Percentiles rank a stretch among this genome's conserved stretches.
These are phyloP conservation scores for Galerina sulciceps DNA, from an alignment of 768 basidiomycete species.

Conservation along the genomic window DNA sequence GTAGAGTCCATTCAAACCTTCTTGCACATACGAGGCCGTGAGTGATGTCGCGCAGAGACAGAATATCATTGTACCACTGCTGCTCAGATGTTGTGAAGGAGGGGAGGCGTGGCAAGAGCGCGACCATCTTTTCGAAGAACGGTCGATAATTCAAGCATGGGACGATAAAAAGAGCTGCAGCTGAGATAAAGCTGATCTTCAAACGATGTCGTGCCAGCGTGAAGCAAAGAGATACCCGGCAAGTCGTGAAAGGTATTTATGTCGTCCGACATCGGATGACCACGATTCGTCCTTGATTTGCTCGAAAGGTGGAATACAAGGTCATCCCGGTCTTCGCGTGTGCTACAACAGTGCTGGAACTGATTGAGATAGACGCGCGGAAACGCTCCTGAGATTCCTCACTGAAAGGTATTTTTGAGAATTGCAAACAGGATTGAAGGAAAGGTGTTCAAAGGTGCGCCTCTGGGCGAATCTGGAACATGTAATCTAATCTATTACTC, in stretches of 20 bases:
- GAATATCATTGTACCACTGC: neutral
- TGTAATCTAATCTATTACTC: slow-evolving; percentile 19
- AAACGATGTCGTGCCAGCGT: neutral
- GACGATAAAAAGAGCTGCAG: neutral
- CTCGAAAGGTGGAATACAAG: neutral
- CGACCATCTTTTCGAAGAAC: neutral
- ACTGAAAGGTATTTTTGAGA: too few relatives aligned
- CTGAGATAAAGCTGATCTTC: too few relatives aligned
- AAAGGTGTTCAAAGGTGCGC: neutral
- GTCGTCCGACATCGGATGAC: slow-evolving; percentile 2
- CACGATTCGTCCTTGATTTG: slow-evolving; percentile 7
- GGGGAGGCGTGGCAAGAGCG: neutral
- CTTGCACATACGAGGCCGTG: too few relatives aligned
- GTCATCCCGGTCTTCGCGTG: too few relatives aligned
- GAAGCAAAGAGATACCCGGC: neutral
- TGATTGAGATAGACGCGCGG: too few relatives aligned
- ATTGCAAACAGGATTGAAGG: too few relatives aligned
- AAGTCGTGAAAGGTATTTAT: slow-evolving; percentile 1
- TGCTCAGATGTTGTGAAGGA: slow-evolving; percentile 7
- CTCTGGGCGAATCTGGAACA: neutral
- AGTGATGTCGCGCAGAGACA: too few relatives aligned
- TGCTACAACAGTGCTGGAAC: neutral
- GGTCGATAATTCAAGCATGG: neutral
- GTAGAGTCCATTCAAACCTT: too few relatives aligned
- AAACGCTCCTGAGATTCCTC: too few relatives aligned